These are phyloP conservation scores for Phaeotremella skinneri DNA, from an alignment of 768 basidiomycete genomes.

Conservation along the genomic window DNA sequence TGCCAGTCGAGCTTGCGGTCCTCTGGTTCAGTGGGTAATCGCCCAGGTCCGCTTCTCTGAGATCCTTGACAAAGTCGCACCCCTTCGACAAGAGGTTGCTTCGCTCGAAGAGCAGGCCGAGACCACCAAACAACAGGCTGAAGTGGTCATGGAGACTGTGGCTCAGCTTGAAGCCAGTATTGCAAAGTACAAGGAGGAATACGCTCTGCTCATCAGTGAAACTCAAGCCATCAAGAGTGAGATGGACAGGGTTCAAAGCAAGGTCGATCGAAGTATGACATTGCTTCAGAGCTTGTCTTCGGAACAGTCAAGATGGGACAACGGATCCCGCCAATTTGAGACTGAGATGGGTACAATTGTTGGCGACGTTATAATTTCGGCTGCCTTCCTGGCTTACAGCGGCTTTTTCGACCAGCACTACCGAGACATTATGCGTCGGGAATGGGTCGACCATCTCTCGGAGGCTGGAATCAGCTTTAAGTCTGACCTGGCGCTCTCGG, in stretches of 20 bases:
- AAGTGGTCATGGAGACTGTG: slow-evolving; percentile 86
- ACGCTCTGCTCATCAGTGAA: slow-evolving; percentile 92
- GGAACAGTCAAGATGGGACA: slow-evolving; percentile 89
- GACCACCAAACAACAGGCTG: slow-evolving; percentile 89
- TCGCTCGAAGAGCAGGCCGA: slow-evolving; percentile 89
- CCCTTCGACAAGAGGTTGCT: slow-evolving; percentile 90
- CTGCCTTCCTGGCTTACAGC: slow-evolving; percentile 93
- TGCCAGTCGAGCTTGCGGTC: slow-evolving; percentile 94
- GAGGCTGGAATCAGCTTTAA: slow-evolving; percentile 92
- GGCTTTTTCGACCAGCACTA: slow-evolving; percentile 99
- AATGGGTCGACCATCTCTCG: slow-evolving; percentile 79
- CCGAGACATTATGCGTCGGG: slow-evolving; percentile 65
- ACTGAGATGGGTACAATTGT: slow-evolving; percentile 98
- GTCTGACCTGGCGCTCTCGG: slow-evolving; percentile 82
- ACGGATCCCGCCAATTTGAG: slow-evolving; percentile 91
- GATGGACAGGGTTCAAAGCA: slow-evolving; percentile 96
- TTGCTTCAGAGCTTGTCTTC: slow-evolving; percentile 90
- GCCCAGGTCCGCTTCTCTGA: slow-evolving; percentile 97
- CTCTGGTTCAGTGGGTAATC: slow-evolving; percentile 95
- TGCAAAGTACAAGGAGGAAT: slow-evolving; percentile 91
- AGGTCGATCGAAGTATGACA: slow-evolving; percentile 95
- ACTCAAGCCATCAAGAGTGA: slow-evolving; percentile 95
- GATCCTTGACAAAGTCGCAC: slow-evolving; percentile 95
- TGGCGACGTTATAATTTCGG: slow-evolving; percentile 90
- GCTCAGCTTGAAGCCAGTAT: slow-evolving; percentile 90